These are phyloP conservation scores for Marsdenia floribunda DNA, from an alignment of 257 asterid species.

Conservation along the genomic window DNA sequence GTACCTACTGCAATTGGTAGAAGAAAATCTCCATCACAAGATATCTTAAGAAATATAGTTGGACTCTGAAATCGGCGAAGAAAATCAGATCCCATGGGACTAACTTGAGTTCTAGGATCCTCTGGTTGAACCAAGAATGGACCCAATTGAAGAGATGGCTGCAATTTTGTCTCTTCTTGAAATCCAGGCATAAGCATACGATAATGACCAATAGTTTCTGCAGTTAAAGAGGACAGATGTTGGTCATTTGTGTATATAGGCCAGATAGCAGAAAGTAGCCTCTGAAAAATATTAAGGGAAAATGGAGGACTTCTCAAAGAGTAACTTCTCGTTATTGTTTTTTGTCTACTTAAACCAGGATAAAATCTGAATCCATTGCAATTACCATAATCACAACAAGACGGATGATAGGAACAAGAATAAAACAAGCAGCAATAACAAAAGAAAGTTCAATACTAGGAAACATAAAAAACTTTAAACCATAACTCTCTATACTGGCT, in stretches of 20 bases:
- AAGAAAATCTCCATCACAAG: conserved; percentile 40
- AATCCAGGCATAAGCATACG: conserved; percentile 30
- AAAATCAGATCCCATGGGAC: conserved; percentile 30
- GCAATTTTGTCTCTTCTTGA: conserved; percentile 29
- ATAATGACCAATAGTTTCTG: conserved; percentile 35
- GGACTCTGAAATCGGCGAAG: conserved; percentile 32
- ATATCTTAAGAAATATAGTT: conserved; percentile 39
- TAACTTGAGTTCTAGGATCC: conserved; percentile 25
- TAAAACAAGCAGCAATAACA: neutral
- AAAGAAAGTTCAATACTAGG: neutral
- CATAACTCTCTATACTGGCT: neutral
- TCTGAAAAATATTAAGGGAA: neutral
- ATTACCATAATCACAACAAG: neutral
- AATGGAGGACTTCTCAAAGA: neutral
- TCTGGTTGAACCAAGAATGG: conserved; percentile 23
- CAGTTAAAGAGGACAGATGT: neutral
- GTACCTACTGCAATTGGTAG: conserved; percentile 38
- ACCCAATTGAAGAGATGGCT: conserved; percentile 19
- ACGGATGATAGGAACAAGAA: neutral
- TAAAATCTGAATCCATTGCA: neutral
- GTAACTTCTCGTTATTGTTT: neutral
- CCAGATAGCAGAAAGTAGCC: neutral
- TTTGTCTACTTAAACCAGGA: neutral
- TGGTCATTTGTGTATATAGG: neutral
- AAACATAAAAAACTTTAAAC: neutral